A percentile compares a stretch with the other conserved stretches of the same genome.
Conservation (phyloP, 805 yeast genomes). For the Candida maris region DNA sequence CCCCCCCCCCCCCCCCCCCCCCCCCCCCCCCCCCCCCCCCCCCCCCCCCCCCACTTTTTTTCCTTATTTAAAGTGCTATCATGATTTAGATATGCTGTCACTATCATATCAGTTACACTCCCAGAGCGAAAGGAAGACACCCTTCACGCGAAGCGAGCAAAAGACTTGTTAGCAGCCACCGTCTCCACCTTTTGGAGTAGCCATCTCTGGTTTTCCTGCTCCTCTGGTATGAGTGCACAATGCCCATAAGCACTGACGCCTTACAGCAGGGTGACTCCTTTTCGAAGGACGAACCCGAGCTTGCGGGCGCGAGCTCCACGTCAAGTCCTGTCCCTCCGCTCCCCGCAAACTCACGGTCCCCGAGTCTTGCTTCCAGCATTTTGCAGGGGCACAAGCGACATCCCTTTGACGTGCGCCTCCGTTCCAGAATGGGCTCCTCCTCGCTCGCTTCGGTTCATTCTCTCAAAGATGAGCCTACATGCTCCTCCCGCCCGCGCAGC, state of each 20-base stretch:
- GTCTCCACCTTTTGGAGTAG: too few species aligned
- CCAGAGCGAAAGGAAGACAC: background rate
- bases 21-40: too few species aligned
- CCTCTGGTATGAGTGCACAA: background rate
- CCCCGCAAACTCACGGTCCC: background rate
- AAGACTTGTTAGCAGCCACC: too few species aligned
- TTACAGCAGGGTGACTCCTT: background rate
- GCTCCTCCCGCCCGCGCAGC: constrained; percentile 4
- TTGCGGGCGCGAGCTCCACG: background rate
- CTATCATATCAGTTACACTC: too few species aligned
- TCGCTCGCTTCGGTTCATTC: background rate
- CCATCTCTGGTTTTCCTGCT: too few species aligned
- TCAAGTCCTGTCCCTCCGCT: background rate
- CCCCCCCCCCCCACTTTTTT: too few species aligned
- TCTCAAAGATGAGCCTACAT: background rate
- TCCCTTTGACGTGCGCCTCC: constrained; percentile 20
- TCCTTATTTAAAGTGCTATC: too few species aligned
- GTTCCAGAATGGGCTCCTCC: constrained; percentile 17
- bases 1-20: too few species aligned
- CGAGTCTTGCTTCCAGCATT: background rate
- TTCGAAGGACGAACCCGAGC: background rate
- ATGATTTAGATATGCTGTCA: too few species aligned
- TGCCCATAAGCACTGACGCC: background rate
- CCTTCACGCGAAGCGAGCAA: background rate
- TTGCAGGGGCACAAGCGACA: constrained; percentile 4